Evolutionary conservation across 2,329 filamentous ascomycete genomes (phyloP), one percentile per base, ranked within the genome.

Genomic region (Neodidymelliopsis sp.): DNA sequence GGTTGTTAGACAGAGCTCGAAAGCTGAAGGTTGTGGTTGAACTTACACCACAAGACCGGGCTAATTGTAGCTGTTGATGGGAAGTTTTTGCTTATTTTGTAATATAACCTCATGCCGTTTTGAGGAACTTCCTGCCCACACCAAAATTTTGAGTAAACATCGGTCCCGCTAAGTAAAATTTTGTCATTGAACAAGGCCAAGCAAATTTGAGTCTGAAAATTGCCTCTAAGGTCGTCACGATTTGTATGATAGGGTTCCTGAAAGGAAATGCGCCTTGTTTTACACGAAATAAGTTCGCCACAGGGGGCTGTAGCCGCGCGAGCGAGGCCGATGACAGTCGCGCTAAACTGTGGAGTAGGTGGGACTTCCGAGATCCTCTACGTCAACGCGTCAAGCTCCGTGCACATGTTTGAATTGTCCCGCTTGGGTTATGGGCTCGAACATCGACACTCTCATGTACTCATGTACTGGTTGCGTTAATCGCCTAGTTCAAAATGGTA

Each of bases 21-120:
- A 37, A 9, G 22, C 15, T 25, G 15, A 27, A 37, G 7, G 20
- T 35, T 22, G 23, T 31, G 19, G 19, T 13, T 22, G 15, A 34
- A 43, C 39, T 43, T 34, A 43, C 31, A 83, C 81, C 80, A 84
- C 54, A 60, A 52, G 55, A 59, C 57, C 57, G 23, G 15, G 20
- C 31, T 45, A 3, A n/a, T 56, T 29, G 35, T 48, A 36, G 36
- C 41, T 51, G 31, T 39, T 39, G 25, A 39, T 39, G 36, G 2
- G 13, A 20, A 10, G 19, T 39, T 15, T 0, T 0, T 0, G 6
- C 4, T 9, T 7, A 13, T n/a, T 4, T 8, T 12, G 2, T 3
- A 2, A 16, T 2, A 38, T 38, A 28, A 7, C 10, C 2, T 28
- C 6, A 28, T 27, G 24, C 12, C 24, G 12, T 27, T 7, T 27